Conservation (phyloP, 768 basidiomycete species). For the Hypsizygus marmoreus region DNA sequence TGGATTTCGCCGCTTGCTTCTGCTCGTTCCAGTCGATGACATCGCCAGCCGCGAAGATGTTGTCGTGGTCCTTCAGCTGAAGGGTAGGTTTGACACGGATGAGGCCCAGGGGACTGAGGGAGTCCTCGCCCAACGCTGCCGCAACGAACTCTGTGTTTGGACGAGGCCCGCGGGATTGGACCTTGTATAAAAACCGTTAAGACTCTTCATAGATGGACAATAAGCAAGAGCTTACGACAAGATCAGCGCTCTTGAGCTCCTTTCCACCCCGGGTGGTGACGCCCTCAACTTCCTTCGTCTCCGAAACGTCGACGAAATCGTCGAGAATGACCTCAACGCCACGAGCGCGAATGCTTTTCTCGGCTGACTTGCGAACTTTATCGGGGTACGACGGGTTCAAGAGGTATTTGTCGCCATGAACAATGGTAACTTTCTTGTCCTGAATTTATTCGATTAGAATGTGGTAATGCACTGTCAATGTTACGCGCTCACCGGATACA, state of each 20-base stretch:
- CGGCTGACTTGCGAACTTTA: slow-evolving; percentile 52
- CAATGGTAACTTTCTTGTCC: slow-evolving; percentile 59
- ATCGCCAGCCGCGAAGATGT: slow-evolving; percentile 70
- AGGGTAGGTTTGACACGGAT: slow-evolving; percentile 61
- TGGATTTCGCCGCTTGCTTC: slow-evolving; percentile 54
- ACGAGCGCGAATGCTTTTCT: slow-evolving; percentile 39
- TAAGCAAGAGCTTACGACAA: slow-evolving; percentile 48
- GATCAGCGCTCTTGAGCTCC: slow-evolving; percentile 47
- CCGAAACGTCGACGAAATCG: slow-evolving; percentile 53
- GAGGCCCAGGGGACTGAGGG: slow-evolving; percentile 38
- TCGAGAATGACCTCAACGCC: slow-evolving; percentile 54
- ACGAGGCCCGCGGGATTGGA: slow-evolving; percentile 43
- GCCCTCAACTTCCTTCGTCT: slow-evolving; percentile 39
- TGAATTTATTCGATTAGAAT: slow-evolving; percentile 17
- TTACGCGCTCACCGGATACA: slow-evolving; percentile 34
- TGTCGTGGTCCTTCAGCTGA: slow-evolving; percentile 50
- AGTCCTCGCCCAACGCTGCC: slow-evolving; percentile 36
- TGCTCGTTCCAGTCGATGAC: slow-evolving; percentile 66
- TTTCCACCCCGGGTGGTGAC: slow-evolving; percentile 55
- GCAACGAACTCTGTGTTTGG: slow-evolving; percentile 55
- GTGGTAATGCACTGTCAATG: slow-evolving; percentile 13
- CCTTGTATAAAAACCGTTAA: no score
- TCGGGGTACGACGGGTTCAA: slow-evolving; percentile 58
- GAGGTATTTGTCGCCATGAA: slow-evolving; percentile 54
- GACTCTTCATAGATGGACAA: no score